Evolutionary conservation across 129 eudicot species (phyloP).

Genomic region (Oenanthe sinensis): DNA sequence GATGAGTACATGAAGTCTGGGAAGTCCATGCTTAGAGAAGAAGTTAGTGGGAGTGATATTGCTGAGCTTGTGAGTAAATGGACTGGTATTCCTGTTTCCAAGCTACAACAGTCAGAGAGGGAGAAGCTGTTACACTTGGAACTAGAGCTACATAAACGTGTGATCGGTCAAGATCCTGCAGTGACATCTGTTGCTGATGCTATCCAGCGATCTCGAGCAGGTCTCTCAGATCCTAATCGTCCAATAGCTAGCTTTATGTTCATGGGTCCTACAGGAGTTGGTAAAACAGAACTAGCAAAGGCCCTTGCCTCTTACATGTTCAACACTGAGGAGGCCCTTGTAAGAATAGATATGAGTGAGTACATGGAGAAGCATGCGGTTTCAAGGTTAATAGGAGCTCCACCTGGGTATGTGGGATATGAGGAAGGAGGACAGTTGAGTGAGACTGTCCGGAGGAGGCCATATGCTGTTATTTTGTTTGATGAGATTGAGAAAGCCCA

Average conservation of each 20-base stretch:
- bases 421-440: constrained; percentile 13
- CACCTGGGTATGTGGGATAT: constrained; percentile 16
- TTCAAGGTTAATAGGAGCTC: constrained; percentile 11
- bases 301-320: constrained; percentile 15
- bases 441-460: constrained; percentile 13
- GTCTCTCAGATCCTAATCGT: constrained; percentile 15
- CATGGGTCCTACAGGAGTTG: constrained; percentile 18
- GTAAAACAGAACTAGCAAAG: constrained; percentile 17
- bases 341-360: constrained; percentile 16
- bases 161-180: constrained; percentile 16
- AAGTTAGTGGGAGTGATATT: constrained; percentile 22
- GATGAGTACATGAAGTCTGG: constrained; percentile 23
- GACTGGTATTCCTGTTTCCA: constrained; percentile 12
- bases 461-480: constrained; percentile 15
- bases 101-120: constrained; percentile 17
- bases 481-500: constrained; percentile 17
- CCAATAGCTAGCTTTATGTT: constrained; percentile 19
- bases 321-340: constrained; percentile 16
- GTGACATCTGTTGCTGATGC: constrained; percentile 11
- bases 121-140: constrained; percentile 10
- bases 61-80: constrained; percentile 14
- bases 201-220: constrained; percentile 17
- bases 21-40: constrained; percentile 28
- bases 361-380: constrained; percentile 17
- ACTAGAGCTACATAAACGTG: constrained; percentile 8